phyloP scores from a whole-genome alignment of 306 rosid species.

The Leucaena leucocephala region DNA sequence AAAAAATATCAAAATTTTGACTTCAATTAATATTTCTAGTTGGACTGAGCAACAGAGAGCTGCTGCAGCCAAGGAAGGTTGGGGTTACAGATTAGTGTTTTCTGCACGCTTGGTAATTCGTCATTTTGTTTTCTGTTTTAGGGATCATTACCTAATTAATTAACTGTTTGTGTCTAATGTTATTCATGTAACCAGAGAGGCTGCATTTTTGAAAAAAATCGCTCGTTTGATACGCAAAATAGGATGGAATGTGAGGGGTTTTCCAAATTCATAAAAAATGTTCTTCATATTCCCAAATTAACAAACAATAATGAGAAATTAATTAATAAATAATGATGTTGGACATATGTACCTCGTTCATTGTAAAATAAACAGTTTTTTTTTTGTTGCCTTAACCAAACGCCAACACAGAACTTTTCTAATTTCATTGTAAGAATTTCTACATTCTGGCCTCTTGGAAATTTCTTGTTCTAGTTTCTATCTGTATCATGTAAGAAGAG shows the following conservation, averaged over 20 bases:
- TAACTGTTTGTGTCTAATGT: background rate
- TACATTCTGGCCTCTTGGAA: background rate
- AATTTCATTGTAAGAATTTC: background rate
- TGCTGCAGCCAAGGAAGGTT: constrained; percentile 83
- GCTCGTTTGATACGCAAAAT: background rate
- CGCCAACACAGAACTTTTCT: background rate
- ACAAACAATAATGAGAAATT: background rate
- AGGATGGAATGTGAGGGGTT: background rate
- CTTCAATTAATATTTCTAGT: constrained; percentile 46
- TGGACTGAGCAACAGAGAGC: constrained; percentile 96
- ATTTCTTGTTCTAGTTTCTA: background rate
- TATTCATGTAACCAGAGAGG: background rate
- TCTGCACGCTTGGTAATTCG: constrained; percentile 85
- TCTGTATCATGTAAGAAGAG: background rate
- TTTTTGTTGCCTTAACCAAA: background rate
- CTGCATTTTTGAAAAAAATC: background rate
- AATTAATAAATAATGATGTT: background rate
- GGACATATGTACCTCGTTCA: background rate
- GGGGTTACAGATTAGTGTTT: constrained; percentile 82
- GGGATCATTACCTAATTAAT: background rate
- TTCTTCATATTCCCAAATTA: too few relatives aligned
- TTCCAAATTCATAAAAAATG: background rate
- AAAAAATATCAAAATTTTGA: constrained; percentile 23
- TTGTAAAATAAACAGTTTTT: too few relatives aligned
- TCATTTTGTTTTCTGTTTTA: background rate